phyloP scores from a whole-genome alignment of 148 eudicot species.

The Amaranthus cruentus region DNA sequence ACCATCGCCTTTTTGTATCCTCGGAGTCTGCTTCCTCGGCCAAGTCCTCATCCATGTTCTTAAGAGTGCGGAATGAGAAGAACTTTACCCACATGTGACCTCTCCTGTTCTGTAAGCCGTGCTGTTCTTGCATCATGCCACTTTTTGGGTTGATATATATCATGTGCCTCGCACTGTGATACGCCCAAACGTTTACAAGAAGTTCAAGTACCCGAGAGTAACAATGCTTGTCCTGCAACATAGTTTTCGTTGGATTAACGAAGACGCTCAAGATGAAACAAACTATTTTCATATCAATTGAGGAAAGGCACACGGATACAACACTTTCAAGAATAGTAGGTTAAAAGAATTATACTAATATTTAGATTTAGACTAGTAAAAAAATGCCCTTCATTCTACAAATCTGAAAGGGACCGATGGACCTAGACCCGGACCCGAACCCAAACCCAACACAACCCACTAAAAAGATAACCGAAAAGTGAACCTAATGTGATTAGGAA shows the following conservation, averaged over 20 bases:
- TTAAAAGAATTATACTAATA: background rate
- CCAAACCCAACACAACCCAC: no score
- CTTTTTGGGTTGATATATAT: slow-evolving; percentile 66
- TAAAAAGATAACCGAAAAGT: no score
- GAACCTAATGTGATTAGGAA: no score
- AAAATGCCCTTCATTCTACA: no score
- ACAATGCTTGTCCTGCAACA: slow-evolving; percentile 86
- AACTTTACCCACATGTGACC: slow-evolving; percentile 90
- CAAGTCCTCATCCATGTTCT: slow-evolving; percentile 90
- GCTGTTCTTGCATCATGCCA: slow-evolving; percentile 75
- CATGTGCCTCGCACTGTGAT: slow-evolving; percentile 78
- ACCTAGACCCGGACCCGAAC: no score
- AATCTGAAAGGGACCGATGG: no score
- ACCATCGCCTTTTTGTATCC: slow-evolving; percentile 46
- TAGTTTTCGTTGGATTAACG: background rate
- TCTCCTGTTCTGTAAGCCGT: slow-evolving; percentile 49
- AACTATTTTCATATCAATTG: background rate
- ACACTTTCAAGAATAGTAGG: background rate
- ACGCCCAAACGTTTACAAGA: slow-evolving; percentile 89
- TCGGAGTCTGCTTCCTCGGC: slow-evolving; percentile 85
- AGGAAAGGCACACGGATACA: background rate
- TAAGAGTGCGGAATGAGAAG: slow-evolving; percentile 55
- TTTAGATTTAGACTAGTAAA: background rate
- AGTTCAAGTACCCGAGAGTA: slow-evolving; percentile 88
- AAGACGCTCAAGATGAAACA: background rate